A percentile compares a stretch with the other conserved stretches of the same genome.
Evolutionary conservation across 441 rosid genomes (phyloP).

Genomic region (Pelargonium fulgidum): DNA sequence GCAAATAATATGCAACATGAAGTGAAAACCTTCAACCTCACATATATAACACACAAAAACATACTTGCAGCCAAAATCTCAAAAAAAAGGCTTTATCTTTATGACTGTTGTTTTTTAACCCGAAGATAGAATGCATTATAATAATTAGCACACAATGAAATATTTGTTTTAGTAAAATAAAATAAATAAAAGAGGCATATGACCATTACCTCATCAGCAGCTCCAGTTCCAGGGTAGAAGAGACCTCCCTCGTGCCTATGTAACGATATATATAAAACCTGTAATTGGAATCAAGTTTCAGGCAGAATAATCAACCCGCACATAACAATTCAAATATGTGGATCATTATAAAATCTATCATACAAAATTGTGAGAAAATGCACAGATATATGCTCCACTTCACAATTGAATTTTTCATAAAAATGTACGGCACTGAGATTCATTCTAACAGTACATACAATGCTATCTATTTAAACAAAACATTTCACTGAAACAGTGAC

Average conservation of each 20-base stretch:
- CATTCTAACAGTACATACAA: too few relatives aligned
- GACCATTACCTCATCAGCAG: constrained; percentile 62
- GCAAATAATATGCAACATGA: neutral
- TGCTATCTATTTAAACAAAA: neutral
- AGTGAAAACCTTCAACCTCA: too few relatives aligned
- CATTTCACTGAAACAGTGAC: neutral
- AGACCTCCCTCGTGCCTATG: constrained; percentile 90
- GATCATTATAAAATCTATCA: neutral
- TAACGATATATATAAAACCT: constrained; percentile 87
- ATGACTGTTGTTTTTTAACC: too few relatives aligned
- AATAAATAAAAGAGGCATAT: neutral
- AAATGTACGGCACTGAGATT: neutral
- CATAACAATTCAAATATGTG: constrained; percentile 5
- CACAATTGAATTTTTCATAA: neutral
- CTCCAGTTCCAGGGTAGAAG: constrained; percentile 93
- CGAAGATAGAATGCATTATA: neutral
- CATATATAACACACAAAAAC: too few relatives aligned
- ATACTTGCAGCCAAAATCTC: too few relatives aligned
- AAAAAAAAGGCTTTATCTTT: too few relatives aligned
- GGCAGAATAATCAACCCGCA: constrained; percentile 3
- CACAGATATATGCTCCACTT: neutral
- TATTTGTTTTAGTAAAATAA: too few relatives aligned
- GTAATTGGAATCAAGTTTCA: constrained; percentile 15
- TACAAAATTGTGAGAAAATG: neutral
- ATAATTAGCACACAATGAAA: too few relatives aligned